These are phyloP conservation scores for Fraxinus quadrangulata DNA, from an alignment of 257 asterid species.

Conservation along the genomic window DNA sequence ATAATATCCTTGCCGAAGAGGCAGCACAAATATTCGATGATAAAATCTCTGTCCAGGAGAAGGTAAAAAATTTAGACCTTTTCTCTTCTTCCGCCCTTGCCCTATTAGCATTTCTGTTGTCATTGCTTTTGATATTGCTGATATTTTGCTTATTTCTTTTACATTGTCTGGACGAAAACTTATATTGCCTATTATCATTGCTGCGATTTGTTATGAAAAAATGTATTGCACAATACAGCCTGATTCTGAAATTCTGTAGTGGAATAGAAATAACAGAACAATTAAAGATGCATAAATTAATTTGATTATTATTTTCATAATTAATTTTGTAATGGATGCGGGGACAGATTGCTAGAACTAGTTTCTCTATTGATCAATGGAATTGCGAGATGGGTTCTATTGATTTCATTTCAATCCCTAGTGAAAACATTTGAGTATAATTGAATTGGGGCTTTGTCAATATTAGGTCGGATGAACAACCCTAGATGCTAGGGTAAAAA, in stretches of 20 bases:
- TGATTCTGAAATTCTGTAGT: not conserved
- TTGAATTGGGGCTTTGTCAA: not conserved
- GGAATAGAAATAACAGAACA: not conserved
- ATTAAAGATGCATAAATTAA: not conserved
- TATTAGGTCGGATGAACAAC: not conserved
- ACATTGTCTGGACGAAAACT: not conserved
- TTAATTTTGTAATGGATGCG: not conserved
- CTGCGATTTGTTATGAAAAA: not conserved
- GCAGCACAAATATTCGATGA: slow-evolving; percentile 80
- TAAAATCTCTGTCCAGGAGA: slow-evolving; percentile 69
- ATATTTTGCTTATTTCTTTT: not conserved
- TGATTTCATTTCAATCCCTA: not conserved
- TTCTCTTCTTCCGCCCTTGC: not conserved
- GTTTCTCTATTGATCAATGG: not conserved
- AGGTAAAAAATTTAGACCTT: slow-evolving; percentile 42
- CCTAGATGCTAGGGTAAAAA: not conserved
- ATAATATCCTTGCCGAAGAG: slow-evolving; percentile 57
- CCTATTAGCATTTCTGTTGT: not conserved
- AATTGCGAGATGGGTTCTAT: not conserved
- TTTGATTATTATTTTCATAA: not conserved
- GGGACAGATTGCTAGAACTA: not conserved
- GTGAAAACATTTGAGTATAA: not conserved
- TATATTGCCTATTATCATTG: not conserved
- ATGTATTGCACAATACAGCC: not conserved
- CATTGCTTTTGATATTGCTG: not conserved